Conservation (phyloP, 306 rosid species). For the Acmispon strigosus region DNA sequence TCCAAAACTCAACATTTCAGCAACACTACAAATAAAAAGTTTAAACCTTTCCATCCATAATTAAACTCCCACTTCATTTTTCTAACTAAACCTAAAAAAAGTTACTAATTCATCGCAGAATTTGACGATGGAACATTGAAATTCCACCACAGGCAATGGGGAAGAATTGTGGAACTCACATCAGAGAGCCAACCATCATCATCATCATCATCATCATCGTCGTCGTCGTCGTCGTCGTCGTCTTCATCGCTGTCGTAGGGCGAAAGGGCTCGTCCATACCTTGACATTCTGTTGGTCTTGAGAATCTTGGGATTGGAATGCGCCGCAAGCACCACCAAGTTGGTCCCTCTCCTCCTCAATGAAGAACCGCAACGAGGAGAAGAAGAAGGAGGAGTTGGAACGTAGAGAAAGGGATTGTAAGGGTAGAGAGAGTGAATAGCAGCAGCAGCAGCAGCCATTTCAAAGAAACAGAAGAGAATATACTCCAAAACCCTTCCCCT, state of each 20-base stretch:
- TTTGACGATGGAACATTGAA: not conserved
- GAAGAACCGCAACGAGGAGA: not conserved
- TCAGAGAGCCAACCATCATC: slow-evolving; percentile 40
- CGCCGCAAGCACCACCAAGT: slow-evolving; percentile 46
- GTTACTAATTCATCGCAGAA: not conserved
- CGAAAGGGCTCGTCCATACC: slow-evolving; percentile 42
- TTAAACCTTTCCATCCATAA: not conserved
- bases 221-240: slow-evolving; percentile 14
- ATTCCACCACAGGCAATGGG: not conserved
- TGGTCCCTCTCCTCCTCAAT: not conserved
- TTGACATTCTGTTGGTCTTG: slow-evolving; percentile 62
- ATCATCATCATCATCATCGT: slow-evolving; percentile 17
- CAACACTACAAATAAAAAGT: not conserved
- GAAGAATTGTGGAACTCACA: slow-evolving; percentile 36
- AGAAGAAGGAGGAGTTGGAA: slow-evolving; percentile 8
- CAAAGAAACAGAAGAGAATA: slow-evolving; percentile 35
- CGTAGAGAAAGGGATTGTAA: slow-evolving; percentile 23
- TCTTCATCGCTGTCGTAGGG: slow-evolving; percentile 52
- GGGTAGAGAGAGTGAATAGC: slow-evolving; percentile 29
- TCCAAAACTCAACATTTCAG: not conserved
- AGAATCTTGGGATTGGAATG: slow-evolving; percentile 75
- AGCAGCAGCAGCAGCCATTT: slow-evolving; percentile 45
- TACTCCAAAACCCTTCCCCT: slow-evolving; percentile 63
- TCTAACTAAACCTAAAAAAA: not conserved
- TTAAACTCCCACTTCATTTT: not conserved